Evolutionary conservation across 176 grass and related monocot species (phyloP).

Genomic region (Rhynchospora tenuis): DNA sequence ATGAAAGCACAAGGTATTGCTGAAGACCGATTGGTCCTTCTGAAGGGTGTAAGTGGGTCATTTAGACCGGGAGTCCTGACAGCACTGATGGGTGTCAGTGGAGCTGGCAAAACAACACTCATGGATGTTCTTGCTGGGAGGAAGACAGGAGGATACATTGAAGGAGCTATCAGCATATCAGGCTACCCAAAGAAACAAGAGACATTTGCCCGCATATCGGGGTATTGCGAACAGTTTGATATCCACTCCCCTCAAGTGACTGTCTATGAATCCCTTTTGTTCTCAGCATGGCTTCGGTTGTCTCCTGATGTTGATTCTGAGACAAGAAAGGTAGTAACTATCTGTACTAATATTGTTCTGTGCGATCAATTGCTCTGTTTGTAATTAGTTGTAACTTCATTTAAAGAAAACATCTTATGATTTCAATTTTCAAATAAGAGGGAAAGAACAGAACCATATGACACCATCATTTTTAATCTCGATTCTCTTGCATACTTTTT

Average conservation of each 20-base stretch:
- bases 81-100: conserved; percentile 55
- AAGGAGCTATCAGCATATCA: conserved; percentile 44
- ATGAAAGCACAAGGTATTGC: conserved; percentile 33
- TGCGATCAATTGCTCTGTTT: background rate
- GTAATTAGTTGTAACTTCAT: background rate
- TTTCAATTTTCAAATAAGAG: background rate
- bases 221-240: conserved; percentile 49
- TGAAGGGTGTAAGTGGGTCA: conserved; percentile 45
- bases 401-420: background rate
- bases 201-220: conserved; percentile 49
- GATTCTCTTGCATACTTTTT: background rate
- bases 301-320: conserved; percentile 35
- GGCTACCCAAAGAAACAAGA: conserved; percentile 53
- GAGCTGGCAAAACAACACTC: conserved; percentile 53
- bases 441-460: background rate
- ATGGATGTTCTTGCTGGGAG: conserved; percentile 54
- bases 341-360: background rate
- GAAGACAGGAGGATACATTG: conserved; percentile 54
- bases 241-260: conserved; percentile 50
- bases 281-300: conserved; percentile 53
- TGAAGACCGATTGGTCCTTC: conserved; percentile 34
- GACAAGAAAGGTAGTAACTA: conserved; percentile 30
- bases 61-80: conserved; percentile 53
- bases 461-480: background rate
- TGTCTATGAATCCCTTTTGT: conserved; percentile 47